Base-by-base conservation (phyloP, 352 stramenopile species). In the Pythium rhizo-oryzae region DNA sequence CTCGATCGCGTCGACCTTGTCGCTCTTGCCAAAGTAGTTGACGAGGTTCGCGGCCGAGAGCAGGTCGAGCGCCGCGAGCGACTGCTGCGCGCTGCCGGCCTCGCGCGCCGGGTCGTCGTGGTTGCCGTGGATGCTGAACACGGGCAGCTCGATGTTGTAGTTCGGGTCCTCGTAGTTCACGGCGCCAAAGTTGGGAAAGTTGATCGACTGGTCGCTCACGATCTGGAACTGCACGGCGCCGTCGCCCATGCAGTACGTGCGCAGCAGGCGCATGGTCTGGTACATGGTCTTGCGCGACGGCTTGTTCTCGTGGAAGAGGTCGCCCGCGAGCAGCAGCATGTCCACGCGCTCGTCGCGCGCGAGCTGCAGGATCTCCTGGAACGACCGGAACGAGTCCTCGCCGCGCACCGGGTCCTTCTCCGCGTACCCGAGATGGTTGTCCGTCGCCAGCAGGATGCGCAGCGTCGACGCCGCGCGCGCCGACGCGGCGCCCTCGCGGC, bases 301-400 rank as follows among this genome's bases (percentile, higher is more conserved):
- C 73, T 99, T 99, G 78, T 99, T 99, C 28, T 99, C 96, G 77
- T 99, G 97, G 80, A 99, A 99, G 4, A 99, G 79, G 80, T 99
- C 98, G 30, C 98, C 98, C 8, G 89, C 96, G 5, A 99, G 77
- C n/a, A 99, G 77, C 46, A 98, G 67, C 49, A 99, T 84, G 73
- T 99, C 96, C 39, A 97, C 94, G 50, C 81, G 57, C 60, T 92
- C 78, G 33, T 79, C 56, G 39, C 87, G 77, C 16, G 77, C 89
- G 39, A 93, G 67, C 62, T 79, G 75, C 60, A 97, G 75, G 25
- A 97, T 96, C 77, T 98, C 92, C 39, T 93, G 81, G 69, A 97
- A 94, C 46, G 89, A 80, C 15, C 84, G 85, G 72, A 97, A 97
- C 62, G 90, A 97, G 77, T 99, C 97, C 18, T 96, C 86, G 44